Conservation (phyloP, 257 asterid species). For the Jacaranda copaia region DNA sequence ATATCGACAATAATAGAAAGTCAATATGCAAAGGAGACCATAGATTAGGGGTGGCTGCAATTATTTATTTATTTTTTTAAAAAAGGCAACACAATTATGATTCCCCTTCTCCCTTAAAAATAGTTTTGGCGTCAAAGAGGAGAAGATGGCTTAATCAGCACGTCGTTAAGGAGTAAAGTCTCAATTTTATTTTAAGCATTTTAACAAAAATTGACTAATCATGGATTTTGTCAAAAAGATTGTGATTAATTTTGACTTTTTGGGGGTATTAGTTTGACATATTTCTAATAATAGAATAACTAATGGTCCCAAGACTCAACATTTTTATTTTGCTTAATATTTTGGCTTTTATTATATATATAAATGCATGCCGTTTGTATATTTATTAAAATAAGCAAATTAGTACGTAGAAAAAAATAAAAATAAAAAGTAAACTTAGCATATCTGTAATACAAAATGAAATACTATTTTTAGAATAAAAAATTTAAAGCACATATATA, state of each 20-base stretch:
- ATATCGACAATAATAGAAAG: too few species aligned
- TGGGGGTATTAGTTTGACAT: neutral
- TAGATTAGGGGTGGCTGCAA: too few species aligned
- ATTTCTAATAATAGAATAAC: neutral
- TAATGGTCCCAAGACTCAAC: neutral
- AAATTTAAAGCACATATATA: too few species aligned
- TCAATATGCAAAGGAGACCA: too few species aligned
- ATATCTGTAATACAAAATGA: too few species aligned
- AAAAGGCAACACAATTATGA: neutral
- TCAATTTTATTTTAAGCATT: neutral
- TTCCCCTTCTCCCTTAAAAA: neutral
- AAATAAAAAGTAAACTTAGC: too few species aligned
- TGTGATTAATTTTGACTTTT: conserved; percentile 23
- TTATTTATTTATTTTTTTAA: too few species aligned
- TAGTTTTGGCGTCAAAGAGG: neutral
- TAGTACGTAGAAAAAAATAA: too few species aligned
- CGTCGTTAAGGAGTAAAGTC: neutral
- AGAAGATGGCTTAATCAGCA: neutral
- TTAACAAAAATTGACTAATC: neutral
- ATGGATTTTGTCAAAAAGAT: neutral
- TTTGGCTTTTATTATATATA: neutral
- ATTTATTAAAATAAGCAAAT: too few species aligned
- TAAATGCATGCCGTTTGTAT: neutral
- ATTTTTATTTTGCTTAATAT: neutral
- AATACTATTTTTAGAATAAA: too few species aligned